Evolutionary conservation across 352 stramenopile species (phyloP), one percentile per base, ranked within the genome.

Genomic region (Globisporangium spinosum): DNA sequence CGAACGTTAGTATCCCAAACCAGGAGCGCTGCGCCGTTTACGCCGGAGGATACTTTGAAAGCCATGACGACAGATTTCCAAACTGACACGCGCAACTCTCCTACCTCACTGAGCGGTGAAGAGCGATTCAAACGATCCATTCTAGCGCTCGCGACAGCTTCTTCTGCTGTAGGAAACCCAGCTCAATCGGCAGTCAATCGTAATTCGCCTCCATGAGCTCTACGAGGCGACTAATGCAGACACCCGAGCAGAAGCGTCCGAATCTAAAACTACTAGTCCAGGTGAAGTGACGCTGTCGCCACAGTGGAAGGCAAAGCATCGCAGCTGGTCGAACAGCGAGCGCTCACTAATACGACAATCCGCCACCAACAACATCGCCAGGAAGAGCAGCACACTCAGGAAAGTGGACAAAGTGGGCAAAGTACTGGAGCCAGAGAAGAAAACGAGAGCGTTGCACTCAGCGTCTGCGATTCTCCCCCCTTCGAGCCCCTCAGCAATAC

Each of bases 271-370:
- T 17, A 17, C 35, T 17, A 32, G 12, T 40, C 38, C 40, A 23
- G 23, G 23, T 22, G 40, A 13, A 45, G 38, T 15, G 38, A 57
- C 32, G 40, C 29, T 56, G 25, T 56, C 58, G 12, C 58, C 40
- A 10, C 25, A 64, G 7, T 25, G 17, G 47, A 53, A 34, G 40
- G 9, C 22, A 17, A 64, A 64, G 58, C 58, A 64, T 23, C 25
- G 8, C 58, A 64, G 38, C 32, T 43, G 43, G 58, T 57, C 58
- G 1, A 53, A 22, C 9, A 64, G 22, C 25, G 58, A 64, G 40
- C 23, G 40, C 23, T 57, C 40, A 23, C 4, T 40, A 2, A 10
- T 13, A 25, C 20, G 12, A 29, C 29, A 32, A 32, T 5, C 29
- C 29, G 4, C 58, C 20, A 56, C 4, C 29, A 64, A 2, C 4